phyloP scores from a whole-genome alignment of 805 yeast species.

The Clavispora carvajalis region DNA sequence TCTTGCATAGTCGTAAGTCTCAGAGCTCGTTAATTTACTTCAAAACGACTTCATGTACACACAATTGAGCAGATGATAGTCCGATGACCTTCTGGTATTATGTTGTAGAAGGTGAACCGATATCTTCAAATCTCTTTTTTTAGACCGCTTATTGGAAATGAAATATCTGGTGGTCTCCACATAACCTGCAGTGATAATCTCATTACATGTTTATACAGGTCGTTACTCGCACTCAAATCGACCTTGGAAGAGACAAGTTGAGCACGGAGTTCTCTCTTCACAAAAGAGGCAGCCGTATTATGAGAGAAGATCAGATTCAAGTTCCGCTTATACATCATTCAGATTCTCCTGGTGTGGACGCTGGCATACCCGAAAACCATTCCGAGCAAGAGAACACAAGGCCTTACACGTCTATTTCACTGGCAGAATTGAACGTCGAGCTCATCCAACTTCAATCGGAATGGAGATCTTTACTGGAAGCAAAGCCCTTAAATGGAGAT shows the following conservation, averaged over 20 bases:
- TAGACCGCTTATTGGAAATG: too few relatives aligned
- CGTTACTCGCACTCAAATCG: neutral
- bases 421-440: neutral
- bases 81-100: too few relatives aligned
- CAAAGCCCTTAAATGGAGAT: conserved; percentile 38
- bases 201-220: neutral
- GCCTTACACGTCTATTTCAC: neutral
- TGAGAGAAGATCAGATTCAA: neutral
- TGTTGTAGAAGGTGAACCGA: too few relatives aligned
- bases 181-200: neutral
- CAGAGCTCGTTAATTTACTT: too few relatives aligned
- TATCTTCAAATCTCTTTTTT: too few relatives aligned
- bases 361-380: neutral
- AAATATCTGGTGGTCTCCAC: too few relatives aligned
- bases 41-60: too few relatives aligned
- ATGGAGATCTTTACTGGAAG: conserved; percentile 7
- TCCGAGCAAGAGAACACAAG: neutral
- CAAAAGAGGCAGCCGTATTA: neutral
- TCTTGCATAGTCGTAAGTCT: too few relatives aligned
- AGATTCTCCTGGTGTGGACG: neutral
- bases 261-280: neutral
- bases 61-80: too few relatives aligned
- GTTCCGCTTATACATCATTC: neutral
- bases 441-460: conserved; percentile 1
- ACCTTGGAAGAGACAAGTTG: neutral